Evolutionary conservation across 1,284 basidiomycete genomes (phyloP).

Genomic region (Vanrija sp.): DNA sequence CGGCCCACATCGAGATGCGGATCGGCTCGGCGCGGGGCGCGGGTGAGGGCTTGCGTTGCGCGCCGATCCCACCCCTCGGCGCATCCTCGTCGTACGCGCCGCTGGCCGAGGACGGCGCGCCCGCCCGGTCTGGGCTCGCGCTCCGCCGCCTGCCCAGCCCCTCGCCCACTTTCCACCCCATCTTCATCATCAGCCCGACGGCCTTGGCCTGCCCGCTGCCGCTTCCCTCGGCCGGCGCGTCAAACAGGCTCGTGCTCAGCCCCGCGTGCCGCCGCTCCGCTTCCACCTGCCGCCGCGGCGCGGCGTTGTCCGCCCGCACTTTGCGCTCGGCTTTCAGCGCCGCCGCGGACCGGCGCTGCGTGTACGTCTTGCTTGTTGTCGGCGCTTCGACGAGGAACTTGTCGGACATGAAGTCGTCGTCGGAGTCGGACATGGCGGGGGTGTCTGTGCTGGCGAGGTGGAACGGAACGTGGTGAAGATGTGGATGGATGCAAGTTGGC

Average conservation of each 20-base stretch:
- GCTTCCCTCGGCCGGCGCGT: conserved; percentile 3
- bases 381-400: conserved; percentile 43
- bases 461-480: too few species aligned
- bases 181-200: conserved; percentile 48
- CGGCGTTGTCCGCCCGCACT: conserved; percentile 32
- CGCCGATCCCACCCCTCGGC: conserved; percentile 19
- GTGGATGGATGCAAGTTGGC: too few species aligned
- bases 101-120: too few species aligned
- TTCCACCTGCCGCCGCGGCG: conserved; percentile 25
- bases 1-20: conserved; percentile 45
- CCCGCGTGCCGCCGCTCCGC: conserved; percentile 35
- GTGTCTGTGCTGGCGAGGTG: too few species aligned
- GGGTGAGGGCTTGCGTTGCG: conserved; percentile 3
- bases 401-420: conserved; percentile 52
- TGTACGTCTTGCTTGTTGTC: conserved; percentile 26
- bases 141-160: conserved; percentile 34
- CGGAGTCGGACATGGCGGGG: conserved; percentile 43
- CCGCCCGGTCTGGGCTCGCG: too few species aligned
- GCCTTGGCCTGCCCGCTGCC: conserved; percentile 34
- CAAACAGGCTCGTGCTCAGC: conserved; percentile 38
- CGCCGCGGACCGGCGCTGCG: conserved; percentile 23
- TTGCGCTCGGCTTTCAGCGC: conserved; percentile 25
- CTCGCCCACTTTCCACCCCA: conserved; percentile 50
- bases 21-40: conserved; percentile 37
- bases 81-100: conserved; percentile 3